Evolutionary conservation across 208 protist species (phyloP).

Genomic region (Trypanosomatidae sp.): DNA sequence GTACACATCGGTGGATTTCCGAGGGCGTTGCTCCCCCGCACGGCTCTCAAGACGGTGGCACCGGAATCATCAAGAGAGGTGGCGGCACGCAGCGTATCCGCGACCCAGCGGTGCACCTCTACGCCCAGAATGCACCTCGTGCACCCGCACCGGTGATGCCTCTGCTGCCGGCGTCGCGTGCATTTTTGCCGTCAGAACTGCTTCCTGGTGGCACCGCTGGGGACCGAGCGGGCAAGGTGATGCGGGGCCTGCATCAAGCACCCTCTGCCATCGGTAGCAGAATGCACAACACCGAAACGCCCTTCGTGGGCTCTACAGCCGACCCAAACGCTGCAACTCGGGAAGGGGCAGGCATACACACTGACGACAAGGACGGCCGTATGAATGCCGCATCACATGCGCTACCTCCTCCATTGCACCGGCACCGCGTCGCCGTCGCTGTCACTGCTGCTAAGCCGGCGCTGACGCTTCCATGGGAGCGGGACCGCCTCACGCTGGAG

Average conservation of each 20-base stretch:
- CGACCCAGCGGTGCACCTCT: conserved; percentile 23
- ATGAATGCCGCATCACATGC: neutral
- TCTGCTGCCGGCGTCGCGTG: neutral
- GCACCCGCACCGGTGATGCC: neutral
- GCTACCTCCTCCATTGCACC: neutral
- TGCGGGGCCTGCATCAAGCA: neutral
- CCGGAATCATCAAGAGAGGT: neutral
- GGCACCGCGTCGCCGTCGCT: neutral
- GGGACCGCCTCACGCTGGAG: conserved; percentile 10
- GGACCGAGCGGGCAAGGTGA: too few species aligned
- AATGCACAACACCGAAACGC: neutral
- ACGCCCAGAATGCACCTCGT: neutral
- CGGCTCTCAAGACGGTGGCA: neutral
- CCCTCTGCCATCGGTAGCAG: neutral
- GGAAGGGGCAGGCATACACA: neutral
- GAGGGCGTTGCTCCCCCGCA: neutral
- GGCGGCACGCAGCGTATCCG: conserved; percentile 23
- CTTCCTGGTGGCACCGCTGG: neutral
- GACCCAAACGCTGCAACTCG: neutral
- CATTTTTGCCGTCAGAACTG: neutral
- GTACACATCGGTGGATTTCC: neutral
- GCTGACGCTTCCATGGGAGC: conserved; percentile 6
- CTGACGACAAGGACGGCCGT: neutral
- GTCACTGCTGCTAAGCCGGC: neutral
- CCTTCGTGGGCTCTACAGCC: neutral